These are phyloP conservation scores for Apiospora rasikravindrae DNA, from an alignment of 2,329 filamentous ascomycete species.

Conservation along the genomic window DNA sequence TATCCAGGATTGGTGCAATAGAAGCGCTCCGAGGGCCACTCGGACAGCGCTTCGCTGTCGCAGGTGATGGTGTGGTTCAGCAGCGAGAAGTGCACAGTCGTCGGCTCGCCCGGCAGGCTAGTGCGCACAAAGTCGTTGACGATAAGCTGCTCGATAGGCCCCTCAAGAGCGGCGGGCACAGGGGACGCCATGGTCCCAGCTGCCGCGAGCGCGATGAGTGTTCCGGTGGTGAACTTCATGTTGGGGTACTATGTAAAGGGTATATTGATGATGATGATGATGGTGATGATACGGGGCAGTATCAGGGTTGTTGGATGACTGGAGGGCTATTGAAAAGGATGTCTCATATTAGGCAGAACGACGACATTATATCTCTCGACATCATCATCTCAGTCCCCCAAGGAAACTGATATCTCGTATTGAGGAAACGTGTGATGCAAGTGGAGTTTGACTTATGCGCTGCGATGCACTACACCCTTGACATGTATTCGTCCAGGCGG, in stretches of 20 bases:
- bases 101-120: background rate
- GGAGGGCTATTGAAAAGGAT: background rate
- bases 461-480: background rate
- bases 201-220: slow-evolving; percentile 1
- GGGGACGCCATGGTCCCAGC: background rate
- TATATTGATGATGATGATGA: background rate
- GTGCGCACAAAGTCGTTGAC: background rate
- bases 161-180: background rate
- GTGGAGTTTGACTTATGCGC: background rate
- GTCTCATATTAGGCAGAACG: background rate
- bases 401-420: background rate
- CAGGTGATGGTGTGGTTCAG: background rate
- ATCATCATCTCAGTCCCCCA: background rate
- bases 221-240: background rate
- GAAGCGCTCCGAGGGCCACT: background rate
- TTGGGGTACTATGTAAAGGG: background rate
- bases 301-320: background rate
- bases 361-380: background rate
- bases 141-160: background rate
- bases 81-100: background rate
- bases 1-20: background rate
- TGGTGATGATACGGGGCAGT: background rate
- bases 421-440: background rate
- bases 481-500: background rate
- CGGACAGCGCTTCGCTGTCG: background rate